A percentile compares a stretch with the other conserved stretches of the same genome.
phyloP scores from a whole-genome alignment of 2,329 filamentous ascomycete genomes.

The Cadophora sp. region DNA sequence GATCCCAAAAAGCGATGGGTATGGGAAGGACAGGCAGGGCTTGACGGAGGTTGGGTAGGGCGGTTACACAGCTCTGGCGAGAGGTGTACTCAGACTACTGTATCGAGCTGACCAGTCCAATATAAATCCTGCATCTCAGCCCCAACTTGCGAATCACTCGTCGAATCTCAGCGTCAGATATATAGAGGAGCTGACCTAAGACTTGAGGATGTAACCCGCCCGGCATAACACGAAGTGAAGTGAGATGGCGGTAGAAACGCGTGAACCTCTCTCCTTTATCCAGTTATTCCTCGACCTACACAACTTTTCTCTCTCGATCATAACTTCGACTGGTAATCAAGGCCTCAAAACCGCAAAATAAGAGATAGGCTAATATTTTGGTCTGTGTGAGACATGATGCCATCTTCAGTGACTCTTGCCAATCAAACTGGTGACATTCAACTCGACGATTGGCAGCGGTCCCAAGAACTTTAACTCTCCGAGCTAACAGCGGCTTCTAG shows the following conservation, averaged over 20 bases:
- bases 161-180: conserved; percentile 12
- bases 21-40: not conserved
- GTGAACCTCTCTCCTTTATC: no score
- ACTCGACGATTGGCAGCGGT: not conserved
- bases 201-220: conserved; percentile 30
- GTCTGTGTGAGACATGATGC: not conserved
- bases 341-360: not conserved
- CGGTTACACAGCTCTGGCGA: conserved; percentile 25
- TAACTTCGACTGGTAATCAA: not conserved
- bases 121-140: conserved; percentile 33
- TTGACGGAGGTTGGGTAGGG: conserved; percentile 3
- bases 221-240: conserved; percentile 22
- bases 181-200: conserved; percentile 33
- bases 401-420: not conserved
- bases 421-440: not conserved
- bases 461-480: not conserved
- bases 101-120: conserved; percentile 29
- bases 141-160: conserved; percentile 23
- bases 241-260: conserved; percentile 15
- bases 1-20: not conserved
- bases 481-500: conserved; percentile 1
- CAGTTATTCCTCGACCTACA: not conserved
- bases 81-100: not conserved
- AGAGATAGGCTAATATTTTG: not conserved
- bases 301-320: not conserved